Conservation (phyloP, 1,284 basidiomycete species). For the Malassezia brasiliensis region DNA sequence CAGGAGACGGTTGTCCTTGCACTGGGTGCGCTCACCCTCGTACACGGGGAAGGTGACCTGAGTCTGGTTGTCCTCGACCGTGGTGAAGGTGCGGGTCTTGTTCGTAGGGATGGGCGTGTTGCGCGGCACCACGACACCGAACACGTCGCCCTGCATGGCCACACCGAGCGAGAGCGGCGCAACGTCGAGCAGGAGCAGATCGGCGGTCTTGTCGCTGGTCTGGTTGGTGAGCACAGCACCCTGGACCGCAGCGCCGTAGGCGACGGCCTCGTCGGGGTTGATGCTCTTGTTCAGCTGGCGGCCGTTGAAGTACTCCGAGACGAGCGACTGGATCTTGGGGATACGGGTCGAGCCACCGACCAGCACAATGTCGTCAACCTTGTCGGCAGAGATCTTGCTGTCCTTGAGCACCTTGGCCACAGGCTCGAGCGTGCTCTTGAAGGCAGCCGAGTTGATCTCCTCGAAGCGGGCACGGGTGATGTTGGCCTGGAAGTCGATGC, state of each 20-base stretch:
- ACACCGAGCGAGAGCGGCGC: constrained; percentile 49
- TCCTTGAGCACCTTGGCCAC: constrained; percentile 99
- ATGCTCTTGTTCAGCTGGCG: constrained; percentile 93
- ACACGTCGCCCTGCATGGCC: constrained; percentile 48
- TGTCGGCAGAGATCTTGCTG: constrained; percentile 89
- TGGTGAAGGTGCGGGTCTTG: constrained; percentile 48
- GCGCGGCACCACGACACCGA: constrained; percentile 47
- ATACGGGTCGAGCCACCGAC: constrained; percentile 99
- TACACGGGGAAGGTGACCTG: constrained; percentile 49
- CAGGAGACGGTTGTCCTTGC: constrained; percentile 49
- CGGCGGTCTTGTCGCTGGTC: constrained; percentile 49
- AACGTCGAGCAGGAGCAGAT: constrained; percentile 48
- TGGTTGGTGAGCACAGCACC: constrained; percentile 48
- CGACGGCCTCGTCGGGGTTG: constrained; percentile 53
- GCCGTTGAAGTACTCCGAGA: constrained; percentile 95
- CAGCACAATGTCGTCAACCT: constrained; percentile 98
- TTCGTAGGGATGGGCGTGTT: constrained; percentile 48
- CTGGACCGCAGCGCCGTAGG: constrained; percentile 49
- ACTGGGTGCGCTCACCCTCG: constrained; percentile 49
- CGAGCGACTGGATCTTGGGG: constrained; percentile 94
- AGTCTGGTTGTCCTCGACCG: constrained; percentile 48
- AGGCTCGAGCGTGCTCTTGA: constrained; percentile 95
- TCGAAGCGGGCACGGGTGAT: constrained; percentile 82
- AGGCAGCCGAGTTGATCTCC: constrained; percentile 87
- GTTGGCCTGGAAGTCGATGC: constrained; percentile 51